Evolutionary conservation across 2,329 filamentous ascomycete species (phyloP), one percentile per base, ranked within the genome.

Genomic region (Exophiala calicioides): DNA sequence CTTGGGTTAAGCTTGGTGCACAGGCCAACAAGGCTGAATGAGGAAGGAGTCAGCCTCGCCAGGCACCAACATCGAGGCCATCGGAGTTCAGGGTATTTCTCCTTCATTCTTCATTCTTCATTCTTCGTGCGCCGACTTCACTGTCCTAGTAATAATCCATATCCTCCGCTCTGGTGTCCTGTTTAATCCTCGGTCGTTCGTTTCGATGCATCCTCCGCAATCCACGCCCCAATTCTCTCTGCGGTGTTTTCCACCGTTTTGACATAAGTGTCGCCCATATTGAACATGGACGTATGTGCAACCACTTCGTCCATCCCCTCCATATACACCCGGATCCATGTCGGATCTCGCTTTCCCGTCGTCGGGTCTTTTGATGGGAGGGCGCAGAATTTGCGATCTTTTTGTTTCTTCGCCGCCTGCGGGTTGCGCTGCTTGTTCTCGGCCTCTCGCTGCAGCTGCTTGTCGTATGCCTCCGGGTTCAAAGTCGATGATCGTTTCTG

Each of bases 271-370:
- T 82, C 76, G 5, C 85, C 83, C 16, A 61, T 60, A 9, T 88
- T 80, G 69, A 95, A 95, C 40, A 95, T 70, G 0, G 86, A 84
- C 52, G 88, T 91, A 64, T 95, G 90, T 7, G 90, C 90, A 5
- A 81, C 83, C 1, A 95, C 86, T 66, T 95, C 88, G 62, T 95
- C 90, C 51, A 93, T 82, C 41, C 82, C 83, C 47, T 85, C 78
- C 86, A 96, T 93, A 59, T 82, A 84, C 2, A 95, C 79, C 33
- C 84, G 76, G 1, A 90, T 72, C 90, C 90, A 95, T 12, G 83
- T 80, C 3, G 78, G 70, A 63, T 95, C 88, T 32, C 75, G 70
- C 50, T 74, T 70, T 5, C 81, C 82, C 41, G 65, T 69, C 46
- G 72, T 73, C 15, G 73, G 67, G 40, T 78, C 72, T 38, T 73